These are phyloP conservation scores for Harrya chromipes DNA, from an alignment of 768 basidiomycete species.

Conservation along the genomic window DNA sequence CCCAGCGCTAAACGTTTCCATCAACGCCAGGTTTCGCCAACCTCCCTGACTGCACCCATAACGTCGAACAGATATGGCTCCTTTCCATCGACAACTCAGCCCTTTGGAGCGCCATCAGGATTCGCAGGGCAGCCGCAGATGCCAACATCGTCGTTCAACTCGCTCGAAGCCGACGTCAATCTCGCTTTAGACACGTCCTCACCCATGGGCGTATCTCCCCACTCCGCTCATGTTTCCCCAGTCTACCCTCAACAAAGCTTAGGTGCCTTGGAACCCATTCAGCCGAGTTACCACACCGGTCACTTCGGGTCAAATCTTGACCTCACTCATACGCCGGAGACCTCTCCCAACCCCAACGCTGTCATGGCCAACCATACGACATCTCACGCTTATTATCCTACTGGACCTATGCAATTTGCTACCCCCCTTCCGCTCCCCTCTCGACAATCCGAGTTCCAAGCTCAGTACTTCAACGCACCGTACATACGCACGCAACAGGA, in stretches of 20 bases:
- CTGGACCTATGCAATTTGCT: conserved; percentile 32
- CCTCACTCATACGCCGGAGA: conserved; percentile 8
- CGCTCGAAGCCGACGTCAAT: conserved; percentile 3
- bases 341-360: conserved; percentile 7
- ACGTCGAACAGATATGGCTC: conserved; percentile 8
- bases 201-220: conserved; percentile 10
- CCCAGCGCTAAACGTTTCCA: conserved; percentile 7
- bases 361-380: conserved; percentile 2
- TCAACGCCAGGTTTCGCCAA: conserved; percentile 7
- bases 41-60: neutral
- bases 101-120: conserved; percentile 9
- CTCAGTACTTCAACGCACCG: conserved; percentile 20
- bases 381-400: conserved; percentile 16
- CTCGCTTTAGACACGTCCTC: conserved; percentile 15
- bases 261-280: conserved; percentile 11
- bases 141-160: conserved; percentile 9
- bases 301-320: conserved; percentile 8
- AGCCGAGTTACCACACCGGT: conserved; percentile 14
- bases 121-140: conserved; percentile 11
- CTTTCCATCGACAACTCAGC: conserved; percentile 10
- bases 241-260: conserved; percentile 13
- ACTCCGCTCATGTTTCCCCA: conserved; percentile 7
- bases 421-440: conserved; percentile 25
- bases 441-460: conserved; percentile 29
- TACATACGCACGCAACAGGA: conserved; percentile 4